Conservation (phyloP, 257 asterid species). For the Ophiorrhiza pumila region DNA sequence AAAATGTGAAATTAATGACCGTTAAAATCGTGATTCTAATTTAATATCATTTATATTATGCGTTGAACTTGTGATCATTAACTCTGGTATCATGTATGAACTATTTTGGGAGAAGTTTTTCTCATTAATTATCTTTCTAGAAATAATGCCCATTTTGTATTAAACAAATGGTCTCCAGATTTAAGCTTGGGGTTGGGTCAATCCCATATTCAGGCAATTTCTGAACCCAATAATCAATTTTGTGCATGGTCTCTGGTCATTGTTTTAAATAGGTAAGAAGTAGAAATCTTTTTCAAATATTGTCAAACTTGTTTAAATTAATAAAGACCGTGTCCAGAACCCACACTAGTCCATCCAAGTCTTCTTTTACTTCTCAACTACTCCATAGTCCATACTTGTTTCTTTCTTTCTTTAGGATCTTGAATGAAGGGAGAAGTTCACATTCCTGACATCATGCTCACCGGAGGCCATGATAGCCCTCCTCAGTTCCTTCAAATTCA, state of each 20-base stretch:
- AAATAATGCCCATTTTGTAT: background rate
- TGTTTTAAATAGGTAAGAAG: background rate
- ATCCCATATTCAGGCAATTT: constrained; percentile 18
- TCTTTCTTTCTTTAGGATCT: constrained; percentile 20
- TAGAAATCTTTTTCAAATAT: background rate
- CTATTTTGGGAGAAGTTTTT: too few species aligned
- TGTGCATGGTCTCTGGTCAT: constrained; percentile 1
- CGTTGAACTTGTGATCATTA: too few species aligned
- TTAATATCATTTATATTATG: too few species aligned
- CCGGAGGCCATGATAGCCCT: constrained; percentile 13
- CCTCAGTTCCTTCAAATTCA: constrained; percentile 29
- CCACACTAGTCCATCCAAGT: constrained; percentile 5
- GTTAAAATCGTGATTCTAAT: too few species aligned
- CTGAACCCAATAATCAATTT: constrained; percentile 15
- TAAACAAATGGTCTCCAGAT: background rate
- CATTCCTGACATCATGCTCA: background rate
- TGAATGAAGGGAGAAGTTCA: constrained; percentile 1
- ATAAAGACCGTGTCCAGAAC: constrained; percentile 4
- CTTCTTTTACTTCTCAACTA: constrained; percentile 23
- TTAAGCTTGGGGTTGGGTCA: background rate
- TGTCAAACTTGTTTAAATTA: constrained; percentile 1
- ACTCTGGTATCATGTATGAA: too few species aligned
- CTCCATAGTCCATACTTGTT: constrained; percentile 9
- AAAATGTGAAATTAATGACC: too few species aligned
- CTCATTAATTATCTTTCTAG: background rate